Percentiles rank a stretch among this genome's conserved stretches.
Evolutionary conservation across 345 rosid genomes (phyloP).

Genomic region (Mangifera indica): DNA sequence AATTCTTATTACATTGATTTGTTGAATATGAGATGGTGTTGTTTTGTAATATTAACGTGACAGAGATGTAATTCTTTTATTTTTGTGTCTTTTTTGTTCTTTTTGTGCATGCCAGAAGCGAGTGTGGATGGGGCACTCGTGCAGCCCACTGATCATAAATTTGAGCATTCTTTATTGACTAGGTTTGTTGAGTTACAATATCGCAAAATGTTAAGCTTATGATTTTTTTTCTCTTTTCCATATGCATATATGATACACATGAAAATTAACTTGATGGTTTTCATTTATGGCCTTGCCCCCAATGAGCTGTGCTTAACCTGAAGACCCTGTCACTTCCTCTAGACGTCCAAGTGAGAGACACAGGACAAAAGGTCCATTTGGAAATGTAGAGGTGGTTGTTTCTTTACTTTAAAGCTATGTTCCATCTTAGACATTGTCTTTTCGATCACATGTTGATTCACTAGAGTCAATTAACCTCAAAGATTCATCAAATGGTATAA

Average conservation of each 20-base stretch:
- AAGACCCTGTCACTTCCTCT: neutral
- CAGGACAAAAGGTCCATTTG: neutral
- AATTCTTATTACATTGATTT: neutral
- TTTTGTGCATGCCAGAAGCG: conserved; percentile 87
- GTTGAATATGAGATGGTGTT: neutral
- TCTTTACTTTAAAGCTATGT: neutral
- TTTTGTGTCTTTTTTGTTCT: too few relatives aligned
- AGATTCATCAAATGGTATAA: too few relatives aligned
- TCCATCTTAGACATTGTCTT: neutral
- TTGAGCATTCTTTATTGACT: conserved; percentile 85
- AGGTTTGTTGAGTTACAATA: conserved; percentile 42
- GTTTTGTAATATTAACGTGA: neutral
- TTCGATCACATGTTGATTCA: neutral
- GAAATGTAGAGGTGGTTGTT: neutral
- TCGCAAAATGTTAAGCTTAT: neutral
- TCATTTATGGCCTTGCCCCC: neutral
- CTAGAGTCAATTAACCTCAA: neutral
- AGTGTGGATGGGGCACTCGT: conserved; percentile 93
- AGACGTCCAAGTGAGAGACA: neutral
- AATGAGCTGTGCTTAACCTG: neutral
- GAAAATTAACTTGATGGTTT: neutral
- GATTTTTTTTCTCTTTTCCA: neutral
- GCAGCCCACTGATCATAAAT: conserved; percentile 92
- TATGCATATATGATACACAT: neutral
- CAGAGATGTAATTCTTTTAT: neutral